Conservation (phyloP, 768 basidiomycete genomes). For the Suillus fuscotomentosus region DNA sequence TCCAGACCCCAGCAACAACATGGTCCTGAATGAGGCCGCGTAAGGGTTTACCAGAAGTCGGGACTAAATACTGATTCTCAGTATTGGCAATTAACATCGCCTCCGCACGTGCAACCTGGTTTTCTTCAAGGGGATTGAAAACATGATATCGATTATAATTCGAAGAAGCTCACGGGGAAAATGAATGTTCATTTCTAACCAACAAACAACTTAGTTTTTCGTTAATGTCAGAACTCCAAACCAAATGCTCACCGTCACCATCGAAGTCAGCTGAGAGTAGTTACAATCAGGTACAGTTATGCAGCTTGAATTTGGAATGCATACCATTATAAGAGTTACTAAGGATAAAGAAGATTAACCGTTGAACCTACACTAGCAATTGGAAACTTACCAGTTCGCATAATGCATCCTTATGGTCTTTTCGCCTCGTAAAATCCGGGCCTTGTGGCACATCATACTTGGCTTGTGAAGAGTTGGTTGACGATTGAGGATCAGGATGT, state of each 20-base stretch:
- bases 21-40: conserved; percentile 99
- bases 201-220: conserved; percentile 10
- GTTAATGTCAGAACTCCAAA: neutral
- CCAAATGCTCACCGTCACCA: conserved; percentile 66
- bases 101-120: conserved; percentile 92
- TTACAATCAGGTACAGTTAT: conserved; percentile 9
- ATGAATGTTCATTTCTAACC: conserved; percentile 97
- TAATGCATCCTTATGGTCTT: conserved; percentile 99
- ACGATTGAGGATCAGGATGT: conserved; percentile 92
- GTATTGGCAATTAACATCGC: conserved; percentile 95
- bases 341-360: conserved; percentile 17
- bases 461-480: conserved; percentile 99
- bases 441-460: conserved; percentile 98
- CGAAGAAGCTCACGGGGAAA: conserved; percentile 77
- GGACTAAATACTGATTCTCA: conserved; percentile 98
- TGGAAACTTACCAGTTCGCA: conserved; percentile 82
- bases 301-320: conserved; percentile 21
- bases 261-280: conserved; percentile 76
- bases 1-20: conserved; percentile 98
- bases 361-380: conserved; percentile 5
- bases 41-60: conserved; percentile 96
- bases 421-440: conserved; percentile 88
- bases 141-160: conserved; percentile 3
- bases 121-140: conserved; percentile 52
- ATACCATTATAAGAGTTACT: conserved; percentile 97